phyloP scores from a whole-genome alignment of 2,329 filamentous ascomycete genomes.

The Ceratocystiopsis minuta region DNA sequence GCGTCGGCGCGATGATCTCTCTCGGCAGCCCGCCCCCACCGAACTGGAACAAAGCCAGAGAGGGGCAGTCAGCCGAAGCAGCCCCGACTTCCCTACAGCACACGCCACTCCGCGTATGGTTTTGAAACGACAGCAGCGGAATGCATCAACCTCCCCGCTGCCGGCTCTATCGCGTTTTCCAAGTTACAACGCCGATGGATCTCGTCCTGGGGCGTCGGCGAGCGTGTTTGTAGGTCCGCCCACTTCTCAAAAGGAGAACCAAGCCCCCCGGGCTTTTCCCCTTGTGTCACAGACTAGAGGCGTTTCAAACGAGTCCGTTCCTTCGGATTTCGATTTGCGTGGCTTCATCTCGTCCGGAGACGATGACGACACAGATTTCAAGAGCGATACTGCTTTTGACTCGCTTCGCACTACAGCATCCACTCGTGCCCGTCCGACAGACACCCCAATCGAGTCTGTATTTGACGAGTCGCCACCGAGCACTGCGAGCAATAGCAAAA shows the following conservation, averaged over 20 bases:
- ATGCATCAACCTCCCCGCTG: conserved; percentile 24
- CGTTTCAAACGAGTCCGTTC: conserved; percentile 37
- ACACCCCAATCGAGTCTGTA: conserved; percentile 60
- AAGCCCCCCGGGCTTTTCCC: conserved; percentile 9
- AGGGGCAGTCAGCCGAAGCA: not conserved
- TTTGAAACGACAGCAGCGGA: too few relatives aligned
- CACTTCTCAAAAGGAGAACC: not conserved
- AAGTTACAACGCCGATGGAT: conserved; percentile 35
- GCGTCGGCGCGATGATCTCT: conserved; percentile 12
- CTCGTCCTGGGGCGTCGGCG: conserved; percentile 23
- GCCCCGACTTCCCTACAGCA: not conserved
- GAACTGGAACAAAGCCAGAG: not conserved
- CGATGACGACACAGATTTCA: conserved; percentile 62
- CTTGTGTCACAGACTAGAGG: conserved; percentile 23
- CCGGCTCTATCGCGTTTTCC: conserved; percentile 35
- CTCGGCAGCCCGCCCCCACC: conserved; percentile 3
- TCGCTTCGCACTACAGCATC: conserved; percentile 56
- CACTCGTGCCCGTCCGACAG: conserved; percentile 44
- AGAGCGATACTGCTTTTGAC: conserved; percentile 62
- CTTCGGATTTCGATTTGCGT: conserved; percentile 48
- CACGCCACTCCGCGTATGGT: too few relatives aligned
- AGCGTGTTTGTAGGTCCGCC: conserved; percentile 16
- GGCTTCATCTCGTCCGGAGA: conserved; percentile 45
- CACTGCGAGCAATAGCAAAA: conserved; percentile 32
- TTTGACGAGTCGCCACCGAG: conserved; percentile 62